Conservation (phyloP, 1,284 basidiomycete species). For the Malassezia sympodialis region DNA sequence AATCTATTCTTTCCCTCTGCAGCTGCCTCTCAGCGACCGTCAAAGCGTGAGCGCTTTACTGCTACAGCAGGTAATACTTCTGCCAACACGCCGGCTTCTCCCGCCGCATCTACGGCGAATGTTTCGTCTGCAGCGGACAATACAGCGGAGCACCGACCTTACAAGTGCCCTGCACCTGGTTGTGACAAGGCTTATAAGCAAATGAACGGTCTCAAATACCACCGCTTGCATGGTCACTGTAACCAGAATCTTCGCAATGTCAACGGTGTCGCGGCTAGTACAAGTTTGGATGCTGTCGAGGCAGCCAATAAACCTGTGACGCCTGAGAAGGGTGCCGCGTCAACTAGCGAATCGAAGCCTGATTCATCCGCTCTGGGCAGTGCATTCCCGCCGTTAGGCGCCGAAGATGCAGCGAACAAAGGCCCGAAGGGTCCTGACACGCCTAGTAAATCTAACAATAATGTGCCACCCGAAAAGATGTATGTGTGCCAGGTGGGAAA, state of each 20-base stretch:
- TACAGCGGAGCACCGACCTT: conserved; percentile 61
- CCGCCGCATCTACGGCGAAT: conserved; percentile 18
- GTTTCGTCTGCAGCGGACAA: conserved; percentile 14
- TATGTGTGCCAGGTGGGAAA: conserved; percentile 48
- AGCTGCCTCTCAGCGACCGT: conserved; percentile 23
- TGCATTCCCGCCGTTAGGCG: neutral
- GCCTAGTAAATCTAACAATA: neutral
- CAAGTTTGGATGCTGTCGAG: neutral
- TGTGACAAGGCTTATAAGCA: conserved; percentile 99
- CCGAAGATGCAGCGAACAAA: neutral
- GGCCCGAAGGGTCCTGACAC: neutral
- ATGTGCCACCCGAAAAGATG: conserved; percentile 16
- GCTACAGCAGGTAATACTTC: neutral
- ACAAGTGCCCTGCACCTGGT: conserved; percentile 88
- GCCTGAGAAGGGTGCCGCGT: neutral
- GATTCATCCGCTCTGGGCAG: neutral
- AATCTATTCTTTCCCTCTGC: conserved; percentile 48
- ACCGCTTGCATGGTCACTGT: conserved; percentile 85
- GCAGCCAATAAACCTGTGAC: neutral
- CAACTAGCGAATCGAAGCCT: neutral
- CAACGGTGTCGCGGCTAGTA: conserved; percentile 14
- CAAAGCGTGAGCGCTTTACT: conserved; percentile 36
- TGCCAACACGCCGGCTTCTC: neutral
- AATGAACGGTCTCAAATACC: conserved; percentile 90
- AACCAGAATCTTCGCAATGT: conserved; percentile 34